These are phyloP conservation scores for Botrytis squamosa DNA, from an alignment of 2,329 filamentous ascomycete genomes.

Conservation along the genomic window DNA sequence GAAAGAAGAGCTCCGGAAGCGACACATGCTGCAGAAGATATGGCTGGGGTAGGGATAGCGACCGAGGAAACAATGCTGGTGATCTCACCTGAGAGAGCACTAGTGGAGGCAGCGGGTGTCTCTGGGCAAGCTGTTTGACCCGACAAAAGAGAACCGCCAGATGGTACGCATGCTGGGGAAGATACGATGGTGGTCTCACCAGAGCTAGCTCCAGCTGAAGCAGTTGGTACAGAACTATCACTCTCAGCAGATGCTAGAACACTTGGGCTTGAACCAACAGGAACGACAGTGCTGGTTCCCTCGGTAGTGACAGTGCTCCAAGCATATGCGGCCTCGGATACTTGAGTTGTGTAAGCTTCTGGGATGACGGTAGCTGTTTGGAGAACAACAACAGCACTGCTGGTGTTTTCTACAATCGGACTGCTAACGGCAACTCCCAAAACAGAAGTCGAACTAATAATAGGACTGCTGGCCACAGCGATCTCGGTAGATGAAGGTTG, in stretches of 20 bases:
- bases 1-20: background rate
- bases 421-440: constrained; percentile 9
- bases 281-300: background rate
- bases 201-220: constrained; percentile 1
- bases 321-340: background rate
- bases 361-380: constrained; percentile 2
- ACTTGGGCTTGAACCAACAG: constrained; percentile 4
- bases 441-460: background rate
- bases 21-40: background rate
- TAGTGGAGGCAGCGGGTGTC: background rate
- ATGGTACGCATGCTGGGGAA: background rate
- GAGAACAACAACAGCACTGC: background rate
- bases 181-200: background rate
- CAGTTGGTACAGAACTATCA: background rate
- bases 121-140: background rate
- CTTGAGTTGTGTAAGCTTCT: constrained; percentile 5
- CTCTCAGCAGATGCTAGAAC: background rate
- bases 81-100: background rate
- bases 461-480: background rate
- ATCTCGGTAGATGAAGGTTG: background rate
- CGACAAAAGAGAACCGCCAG: background rate
- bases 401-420: background rate
- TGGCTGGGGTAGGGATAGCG: background rate
- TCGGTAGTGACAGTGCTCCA: constrained; percentile 13
- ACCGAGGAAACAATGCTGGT: background rate